Evolutionary conservation across 2,329 filamentous ascomycete species (phyloP).

Genomic region (Zymoseptoria crescenta): DNA sequence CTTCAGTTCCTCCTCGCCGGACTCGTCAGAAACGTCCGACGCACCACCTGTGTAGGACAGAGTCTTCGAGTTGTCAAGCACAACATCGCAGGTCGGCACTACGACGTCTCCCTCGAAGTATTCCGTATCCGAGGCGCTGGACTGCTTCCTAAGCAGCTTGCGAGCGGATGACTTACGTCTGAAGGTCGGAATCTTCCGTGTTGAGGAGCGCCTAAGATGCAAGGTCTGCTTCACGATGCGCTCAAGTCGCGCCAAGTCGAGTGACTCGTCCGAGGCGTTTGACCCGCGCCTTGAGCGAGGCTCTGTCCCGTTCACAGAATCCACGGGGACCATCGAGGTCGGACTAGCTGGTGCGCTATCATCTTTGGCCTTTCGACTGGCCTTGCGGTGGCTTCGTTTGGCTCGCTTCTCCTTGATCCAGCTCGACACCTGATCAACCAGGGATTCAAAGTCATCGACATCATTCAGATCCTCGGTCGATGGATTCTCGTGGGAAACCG

Average conservation of each 20-base stretch:
- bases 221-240: conserved; percentile 62
- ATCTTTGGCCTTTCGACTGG: conserved; percentile 2
- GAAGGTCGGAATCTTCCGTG: conserved; percentile 11
- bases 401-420: conserved; percentile 77
- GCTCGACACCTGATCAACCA: conserved; percentile 59
- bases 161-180: conserved; percentile 21
- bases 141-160: conserved; percentile 31
- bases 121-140: conserved; percentile 71
- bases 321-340: not conserved
- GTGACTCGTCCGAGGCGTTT: conserved; percentile 15
- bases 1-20: conserved; percentile 19
- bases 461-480: conserved; percentile 6
- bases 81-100: conserved; percentile 78
- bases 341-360: not conserved
- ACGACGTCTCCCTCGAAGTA: conserved; percentile 69
- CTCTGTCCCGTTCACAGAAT: conserved; percentile 1
- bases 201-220: conserved; percentile 23
- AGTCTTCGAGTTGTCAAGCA: conserved; percentile 85
- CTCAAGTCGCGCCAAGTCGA: conserved; percentile 71
- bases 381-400: conserved; percentile 50
- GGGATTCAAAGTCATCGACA: conserved; percentile 16
- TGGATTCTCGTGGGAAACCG: conserved; percentile 7
- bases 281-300: conserved; percentile 10
- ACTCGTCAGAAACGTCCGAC: conserved; percentile 44
- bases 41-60: conserved; percentile 62